A percentile compares a stretch with the other conserved stretches of the same genome.
These are phyloP conservation scores for Annulohypoxylon stygium DNA, from an alignment of 495 filamentous ascomycete genomes.

Conservation along the genomic window DNA sequence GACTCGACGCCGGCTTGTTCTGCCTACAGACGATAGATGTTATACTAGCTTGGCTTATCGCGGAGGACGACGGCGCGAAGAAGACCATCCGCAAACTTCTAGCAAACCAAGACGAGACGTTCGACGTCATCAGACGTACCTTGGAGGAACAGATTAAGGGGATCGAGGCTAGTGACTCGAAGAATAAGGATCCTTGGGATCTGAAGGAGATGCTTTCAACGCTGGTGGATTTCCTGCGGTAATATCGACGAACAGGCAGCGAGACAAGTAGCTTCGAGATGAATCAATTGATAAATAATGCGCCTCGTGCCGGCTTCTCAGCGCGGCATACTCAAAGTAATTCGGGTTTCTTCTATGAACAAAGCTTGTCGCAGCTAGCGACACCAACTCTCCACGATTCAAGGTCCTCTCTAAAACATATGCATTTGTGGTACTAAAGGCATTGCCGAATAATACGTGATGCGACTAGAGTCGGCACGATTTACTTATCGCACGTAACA, in stretches of 20 bases:
- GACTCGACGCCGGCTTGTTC: slow-evolving; percentile 89
- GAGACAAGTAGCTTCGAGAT: slow-evolving; percentile 26
- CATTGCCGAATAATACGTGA: background rate
- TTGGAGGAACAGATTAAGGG: slow-evolving; percentile 76
- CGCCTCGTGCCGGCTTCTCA: slow-evolving; percentile 25
- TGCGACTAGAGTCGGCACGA: background rate
- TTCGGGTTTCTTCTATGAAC: slow-evolving; percentile 36
- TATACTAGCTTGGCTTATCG: slow-evolving; percentile 90
- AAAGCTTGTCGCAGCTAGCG: slow-evolving; percentile 22
- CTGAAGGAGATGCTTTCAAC: slow-evolving; percentile 76
- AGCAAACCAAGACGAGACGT: slow-evolving; percentile 73
- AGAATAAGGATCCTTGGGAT: slow-evolving; percentile 64
- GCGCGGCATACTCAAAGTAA: slow-evolving; percentile 15
- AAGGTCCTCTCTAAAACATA: slow-evolving; percentile 3
- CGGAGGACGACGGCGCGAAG: slow-evolving; percentile 87
- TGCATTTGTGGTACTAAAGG: background rate
- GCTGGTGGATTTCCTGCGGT: slow-evolving; percentile 71
- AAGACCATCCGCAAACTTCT: slow-evolving; percentile 73
- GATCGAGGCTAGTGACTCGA: slow-evolving; percentile 67
- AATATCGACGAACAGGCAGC: background rate
- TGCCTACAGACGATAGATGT: slow-evolving; percentile 88
- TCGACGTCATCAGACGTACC: slow-evolving; percentile 73
- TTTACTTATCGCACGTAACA: background rate
- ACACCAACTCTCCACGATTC: slow-evolving; percentile 17
- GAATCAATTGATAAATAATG: slow-evolving; percentile 44